These are phyloP conservation scores for Hordeum pubiflorum DNA, from an alignment of 202 grass and related monocot genomes.

Conservation along the genomic window DNA sequence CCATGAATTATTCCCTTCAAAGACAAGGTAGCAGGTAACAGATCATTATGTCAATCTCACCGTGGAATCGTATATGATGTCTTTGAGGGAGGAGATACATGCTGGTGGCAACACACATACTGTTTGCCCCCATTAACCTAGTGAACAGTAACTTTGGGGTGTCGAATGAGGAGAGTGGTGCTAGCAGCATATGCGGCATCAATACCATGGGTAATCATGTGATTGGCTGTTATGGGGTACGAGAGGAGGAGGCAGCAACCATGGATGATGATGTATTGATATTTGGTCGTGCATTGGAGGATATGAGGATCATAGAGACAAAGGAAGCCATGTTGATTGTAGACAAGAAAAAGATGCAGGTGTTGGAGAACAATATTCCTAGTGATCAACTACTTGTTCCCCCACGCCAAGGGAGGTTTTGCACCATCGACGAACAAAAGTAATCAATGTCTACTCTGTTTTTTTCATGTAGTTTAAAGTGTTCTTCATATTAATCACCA, in stretches of 20 bases:
- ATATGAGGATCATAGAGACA: neutral
- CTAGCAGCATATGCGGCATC: accelerated
- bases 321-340: neutral
- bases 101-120: accelerated
- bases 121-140: neutral
- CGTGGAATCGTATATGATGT: neutral
- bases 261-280: neutral
- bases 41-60: neutral
- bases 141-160: neutral
- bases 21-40: neutral
- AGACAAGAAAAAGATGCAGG: neutral
- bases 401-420: neutral
- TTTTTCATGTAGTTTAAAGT: neutral
- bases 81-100: neutral
- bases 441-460: neutral
- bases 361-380: neutral
- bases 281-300: neutral
- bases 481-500: neutral
- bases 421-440: neutral
- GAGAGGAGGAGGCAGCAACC: neutral
- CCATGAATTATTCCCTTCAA: neutral
- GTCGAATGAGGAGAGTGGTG: neutral
- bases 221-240: neutral
- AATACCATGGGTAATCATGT: neutral
- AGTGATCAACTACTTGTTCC: neutral